A percentile compares a stretch with the other conserved stretches of the same genome.
These are phyloP conservation scores for Balamuthia mandrillaris DNA, from an alignment of 208 protist species.

Conservation along the genomic window DNA sequence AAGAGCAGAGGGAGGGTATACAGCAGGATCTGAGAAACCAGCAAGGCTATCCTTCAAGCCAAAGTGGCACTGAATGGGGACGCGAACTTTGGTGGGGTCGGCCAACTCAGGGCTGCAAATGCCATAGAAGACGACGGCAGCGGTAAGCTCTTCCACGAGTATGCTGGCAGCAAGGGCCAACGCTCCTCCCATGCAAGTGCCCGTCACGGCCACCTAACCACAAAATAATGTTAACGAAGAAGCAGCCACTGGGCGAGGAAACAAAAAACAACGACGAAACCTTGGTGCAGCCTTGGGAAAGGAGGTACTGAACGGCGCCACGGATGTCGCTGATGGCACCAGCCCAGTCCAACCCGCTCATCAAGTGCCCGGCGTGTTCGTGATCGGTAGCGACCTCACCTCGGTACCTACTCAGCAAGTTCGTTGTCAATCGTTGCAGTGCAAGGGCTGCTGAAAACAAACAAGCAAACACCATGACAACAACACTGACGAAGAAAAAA, in stretches of 20 bases:
- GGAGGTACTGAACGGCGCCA: not conserved
- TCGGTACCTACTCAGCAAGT: no score
- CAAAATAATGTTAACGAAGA: not conserved
- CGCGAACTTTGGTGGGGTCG: not conserved
- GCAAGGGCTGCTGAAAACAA: not conserved
- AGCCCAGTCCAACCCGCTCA: not conserved
- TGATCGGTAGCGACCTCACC: not conserved
- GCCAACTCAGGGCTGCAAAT: not conserved
- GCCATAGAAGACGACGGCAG: not conserved
- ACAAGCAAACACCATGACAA: not conserved
- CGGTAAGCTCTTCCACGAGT: not conserved
- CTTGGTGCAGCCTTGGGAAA: not conserved
- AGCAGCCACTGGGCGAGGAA: not conserved
- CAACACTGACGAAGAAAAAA: no score
- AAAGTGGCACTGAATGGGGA: constrained; percentile 9
- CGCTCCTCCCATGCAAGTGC: constrained; percentile 26
- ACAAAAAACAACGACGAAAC: not conserved
- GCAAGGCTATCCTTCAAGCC: not conserved
- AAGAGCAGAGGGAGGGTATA: no score
- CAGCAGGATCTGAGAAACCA: constrained; percentile 18
- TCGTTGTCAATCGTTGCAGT: no score
- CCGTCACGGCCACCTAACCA: not conserved
- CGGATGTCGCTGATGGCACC: not conserved
- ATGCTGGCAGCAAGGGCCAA: not conserved
- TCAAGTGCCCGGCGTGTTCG: constrained; percentile 9